Evolutionary conservation across 140 eudicot species (phyloP), one percentile per base, ranked within the genome.

Genomic region (Anethum foeniculum): DNA sequence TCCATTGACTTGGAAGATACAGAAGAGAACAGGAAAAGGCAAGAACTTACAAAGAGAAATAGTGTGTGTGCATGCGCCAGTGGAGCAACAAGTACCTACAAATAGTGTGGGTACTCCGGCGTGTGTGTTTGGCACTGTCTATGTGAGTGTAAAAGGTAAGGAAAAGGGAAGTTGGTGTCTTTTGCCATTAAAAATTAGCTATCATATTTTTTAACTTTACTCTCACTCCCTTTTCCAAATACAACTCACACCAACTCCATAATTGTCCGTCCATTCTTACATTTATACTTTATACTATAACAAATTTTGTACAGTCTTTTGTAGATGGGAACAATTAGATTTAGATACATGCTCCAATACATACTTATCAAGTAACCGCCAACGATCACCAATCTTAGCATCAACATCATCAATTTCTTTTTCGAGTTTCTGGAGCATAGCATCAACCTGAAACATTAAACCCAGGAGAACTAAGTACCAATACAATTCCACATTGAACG

Each of bases 351-450:
- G 48, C 51, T 28, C 69, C 52, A 9, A 67, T 43, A 62, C 85
- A 85, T 86, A 91, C 97, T 88, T 85, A 71, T 91, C 96, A 79
- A 91, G 92, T 79, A 91, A 75, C 48, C 92, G 82, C 91, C 90
- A 91, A 12, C 92, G 86, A 68, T 91, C 90, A 38, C 96, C 96
- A 79, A 91, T 89, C 58, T 88, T 83, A 7, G 90, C 89, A 88
- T 91, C 96, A 71, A 89, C 93, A 18, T 89, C 93, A 82, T 91
- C 96, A 77, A 91, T 91, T 80, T 91, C 93, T 67, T 89, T 89
- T 81, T 91, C 96, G 68, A 91, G 93, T 71, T 91, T 89, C 46
- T 91, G 93, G 52, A 91, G 89, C 93, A 91, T 91, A 51, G 92
- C 86, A 87, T 87, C 96, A 69, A 91, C 96, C 96, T 91, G 83